Conservation (phyloP, 2,329 filamentous ascomycete species). For the Byssochlamys sp. region DNA sequence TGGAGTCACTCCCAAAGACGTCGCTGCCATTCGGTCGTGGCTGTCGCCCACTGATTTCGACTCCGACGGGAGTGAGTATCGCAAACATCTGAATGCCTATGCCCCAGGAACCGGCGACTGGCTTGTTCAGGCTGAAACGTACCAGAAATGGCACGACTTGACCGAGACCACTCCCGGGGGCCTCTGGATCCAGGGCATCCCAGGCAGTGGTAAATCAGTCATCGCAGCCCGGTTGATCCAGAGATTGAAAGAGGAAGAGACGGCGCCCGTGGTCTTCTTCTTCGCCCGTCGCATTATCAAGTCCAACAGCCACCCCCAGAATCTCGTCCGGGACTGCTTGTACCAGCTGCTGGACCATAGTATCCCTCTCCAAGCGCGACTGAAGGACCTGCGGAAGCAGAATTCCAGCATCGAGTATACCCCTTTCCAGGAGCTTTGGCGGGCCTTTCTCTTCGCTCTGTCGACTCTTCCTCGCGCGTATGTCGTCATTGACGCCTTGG, state of each 20-base stretch:
- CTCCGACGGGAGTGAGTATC: not conserved
- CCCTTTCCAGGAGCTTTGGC: not conserved
- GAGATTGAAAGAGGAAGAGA: not conserved
- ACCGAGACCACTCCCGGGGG: not conserved
- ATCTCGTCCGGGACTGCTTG: not conserved
- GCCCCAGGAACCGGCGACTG: not conserved
- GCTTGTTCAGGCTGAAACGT: not conserved
- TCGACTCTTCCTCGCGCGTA: not conserved
- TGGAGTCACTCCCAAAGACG: not conserved
- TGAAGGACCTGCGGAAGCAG: no score
- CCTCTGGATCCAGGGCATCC: no score
- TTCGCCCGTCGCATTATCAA: not conserved
- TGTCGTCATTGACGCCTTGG: constrained; percentile 32
- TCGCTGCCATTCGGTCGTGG: not conserved
- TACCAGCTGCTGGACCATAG: not conserved
- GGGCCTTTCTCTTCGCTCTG: not conserved
- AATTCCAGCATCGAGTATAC: no score
- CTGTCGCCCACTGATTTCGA: not conserved
- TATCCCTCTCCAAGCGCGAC: not conserved
- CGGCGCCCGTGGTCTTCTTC: not conserved
- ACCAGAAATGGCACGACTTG: not conserved
- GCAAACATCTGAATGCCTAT: not conserved
- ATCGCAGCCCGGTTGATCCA: not conserved
- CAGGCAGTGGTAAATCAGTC: no score
- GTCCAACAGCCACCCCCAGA: not conserved